Base-by-base conservation (phyloP, 768 basidiomycete genomes). In the Mycena crocata region DNA sequence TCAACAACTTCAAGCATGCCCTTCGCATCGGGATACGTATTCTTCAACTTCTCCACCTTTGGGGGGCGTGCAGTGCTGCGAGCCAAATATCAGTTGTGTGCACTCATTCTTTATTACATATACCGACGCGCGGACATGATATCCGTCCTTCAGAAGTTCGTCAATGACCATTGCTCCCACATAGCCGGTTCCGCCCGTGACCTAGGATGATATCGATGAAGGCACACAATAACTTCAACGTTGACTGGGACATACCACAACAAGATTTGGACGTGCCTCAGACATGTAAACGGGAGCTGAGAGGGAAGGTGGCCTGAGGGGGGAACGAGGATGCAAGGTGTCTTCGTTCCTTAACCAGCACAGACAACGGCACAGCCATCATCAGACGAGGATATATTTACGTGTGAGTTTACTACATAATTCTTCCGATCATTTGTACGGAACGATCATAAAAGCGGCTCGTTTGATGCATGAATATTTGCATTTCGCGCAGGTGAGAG, bases 121-220 rank as follows among this genome's bases (percentile, higher is more conserved):
- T 24, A 45, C 44, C n/a, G n/a, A 45, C 44, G 52, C 66, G 14
- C 66, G 66, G 28, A 68, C 67, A 30, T 37, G 40, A 57, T 69
- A 66, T 19, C 64, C 64, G 23, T 61, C 31, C 7, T 55, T 32
- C 28, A 69, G 50, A 19, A 69, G 68, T 37, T 66, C 64, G 45
- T 40, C 21, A 26, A 69, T 54, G n/a, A 69, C 55, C 39, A 61
- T 64, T 8, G 46, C 54, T 21, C 63, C 68, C 28, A 69, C 45
- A 39, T 66, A 69, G 45, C 68, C 68, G 39, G 68, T 63, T 37
- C 50, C 68, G 56, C 68, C 68, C 30, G 68, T 66, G 15, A 69
- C 68, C 68, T 69, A 40, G n/a, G 23, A 39, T n/a, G 42, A 23
- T 23, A 30, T 44, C 17, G 35, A 37, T 9, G 10, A 37, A 37